A percentile compares a stretch with the other conserved stretches of the same genome.
Evolutionary conservation across 225 moss, liverwort and hornwort genomes (phyloP).

Genomic region (Anthoceros angustus): DNA sequence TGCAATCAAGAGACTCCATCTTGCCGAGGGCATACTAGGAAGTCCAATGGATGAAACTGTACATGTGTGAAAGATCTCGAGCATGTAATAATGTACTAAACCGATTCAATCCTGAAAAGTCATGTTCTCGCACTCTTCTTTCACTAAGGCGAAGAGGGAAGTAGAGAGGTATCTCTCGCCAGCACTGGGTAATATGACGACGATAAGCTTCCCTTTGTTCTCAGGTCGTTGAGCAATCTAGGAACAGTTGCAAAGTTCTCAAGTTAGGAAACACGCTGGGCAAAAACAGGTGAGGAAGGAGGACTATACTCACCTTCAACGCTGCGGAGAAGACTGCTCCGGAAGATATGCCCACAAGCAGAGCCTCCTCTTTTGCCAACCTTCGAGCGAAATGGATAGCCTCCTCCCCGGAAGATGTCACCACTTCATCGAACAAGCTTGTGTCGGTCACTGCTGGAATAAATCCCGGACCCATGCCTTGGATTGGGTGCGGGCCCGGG

Average conservation of each 20-base stretch:
- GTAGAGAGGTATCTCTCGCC: constrained; percentile 72
- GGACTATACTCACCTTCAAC: constrained; percentile 28
- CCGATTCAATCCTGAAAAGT: background rate
- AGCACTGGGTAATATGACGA: constrained; percentile 55
- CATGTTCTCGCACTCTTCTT: constrained; percentile 38
- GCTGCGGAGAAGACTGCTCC: constrained; percentile 53
- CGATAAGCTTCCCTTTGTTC: constrained; percentile 76
- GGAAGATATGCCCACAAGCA: constrained; percentile 70
- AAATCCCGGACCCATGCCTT: constrained; percentile 65
- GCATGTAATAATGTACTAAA: background rate
- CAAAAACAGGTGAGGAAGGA: background rate
- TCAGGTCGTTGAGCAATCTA: constrained; percentile 73
- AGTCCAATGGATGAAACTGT: no score
- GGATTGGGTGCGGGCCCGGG: constrained; percentile 44
- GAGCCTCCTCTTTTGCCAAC: constrained; percentile 49
- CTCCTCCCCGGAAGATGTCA: constrained; percentile 37
- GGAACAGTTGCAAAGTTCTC: background rate
- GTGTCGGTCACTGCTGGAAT: constrained; percentile 38
- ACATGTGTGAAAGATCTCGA: no score
- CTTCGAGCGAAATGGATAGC: constrained; percentile 41
- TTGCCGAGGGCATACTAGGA: no score
- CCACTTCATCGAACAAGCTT: constrained; percentile 32
- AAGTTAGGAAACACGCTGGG: background rate
- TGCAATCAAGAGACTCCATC: no score
- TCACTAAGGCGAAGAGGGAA: constrained; percentile 33